phyloP scores from a whole-genome alignment of 129 eudicot genomes.

The sunflower (Helianthus annuus) region DNA sequence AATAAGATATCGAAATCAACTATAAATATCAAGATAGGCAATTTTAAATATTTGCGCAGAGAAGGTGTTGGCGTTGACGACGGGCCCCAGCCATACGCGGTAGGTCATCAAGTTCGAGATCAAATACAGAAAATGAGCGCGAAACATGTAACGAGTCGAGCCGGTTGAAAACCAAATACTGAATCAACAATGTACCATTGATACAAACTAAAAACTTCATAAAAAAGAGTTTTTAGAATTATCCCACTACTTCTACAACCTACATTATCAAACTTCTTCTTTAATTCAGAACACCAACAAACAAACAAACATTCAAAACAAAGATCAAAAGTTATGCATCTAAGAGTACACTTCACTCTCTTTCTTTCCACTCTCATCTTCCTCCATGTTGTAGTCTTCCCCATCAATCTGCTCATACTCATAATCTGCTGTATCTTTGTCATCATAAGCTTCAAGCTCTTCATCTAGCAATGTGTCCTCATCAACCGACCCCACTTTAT shows the following conservation, averaged over 20 bases:
- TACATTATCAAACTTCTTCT: slow-evolving; percentile 26
- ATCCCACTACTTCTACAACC: slow-evolving; percentile 31
- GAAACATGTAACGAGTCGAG: not conserved
- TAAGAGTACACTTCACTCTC: slow-evolving; percentile 43
- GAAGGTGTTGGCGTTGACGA: too few species aligned
- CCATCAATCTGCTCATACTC: slow-evolving; percentile 75
- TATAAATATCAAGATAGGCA: too few species aligned
- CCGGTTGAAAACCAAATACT: not conserved
- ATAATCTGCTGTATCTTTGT: slow-evolving; percentile 53
- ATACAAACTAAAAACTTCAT: slow-evolving; percentile 28
- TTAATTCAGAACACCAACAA: slow-evolving; percentile 10
- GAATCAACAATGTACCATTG: slow-evolving; percentile 7
- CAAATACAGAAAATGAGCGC: not conserved
- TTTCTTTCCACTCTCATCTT: slow-evolving; percentile 63
- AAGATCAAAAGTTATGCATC: slow-evolving; percentile 16
- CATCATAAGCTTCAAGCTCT: slow-evolving; percentile 59
- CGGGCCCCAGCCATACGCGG: too few species aligned
- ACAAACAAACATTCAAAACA: slow-evolving; percentile 19
- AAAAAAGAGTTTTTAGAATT: not conserved
- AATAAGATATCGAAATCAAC: too few species aligned
- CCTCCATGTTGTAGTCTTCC: slow-evolving; percentile 59
- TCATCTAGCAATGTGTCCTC: slow-evolving; percentile 48
- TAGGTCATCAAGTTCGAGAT: not conserved
- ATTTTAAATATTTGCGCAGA: too few species aligned
- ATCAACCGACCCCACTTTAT: slow-evolving; percentile 37